Conservation (phyloP, 1,284 basidiomycete species). For the Apiotrichum montevideense region DNA sequence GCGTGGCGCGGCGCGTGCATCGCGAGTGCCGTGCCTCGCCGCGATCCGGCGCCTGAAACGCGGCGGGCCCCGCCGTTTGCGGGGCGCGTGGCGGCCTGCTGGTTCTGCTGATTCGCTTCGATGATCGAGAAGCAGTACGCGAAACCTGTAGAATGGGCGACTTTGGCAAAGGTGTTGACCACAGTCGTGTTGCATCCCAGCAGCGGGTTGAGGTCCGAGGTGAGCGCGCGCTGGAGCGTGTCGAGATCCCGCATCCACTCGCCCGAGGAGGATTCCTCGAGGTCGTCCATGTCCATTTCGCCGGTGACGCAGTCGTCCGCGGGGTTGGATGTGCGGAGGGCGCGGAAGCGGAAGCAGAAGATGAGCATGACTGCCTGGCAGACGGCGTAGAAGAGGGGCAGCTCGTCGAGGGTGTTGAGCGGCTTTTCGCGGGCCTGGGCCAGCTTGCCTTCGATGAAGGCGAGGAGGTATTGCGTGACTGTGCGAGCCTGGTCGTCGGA, state of each 20-base stretch:
- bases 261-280: slow-evolving; percentile 53
- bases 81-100: neutral
- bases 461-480: slow-evolving; percentile 76
- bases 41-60: neutral
- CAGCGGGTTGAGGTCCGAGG: slow-evolving; percentile 80
- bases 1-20: slow-evolving; percentile 29
- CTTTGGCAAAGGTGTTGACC: slow-evolving; percentile 87
- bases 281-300: slow-evolving; percentile 48
- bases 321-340: slow-evolving; percentile 17
- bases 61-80: too few relatives aligned
- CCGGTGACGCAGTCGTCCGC: slow-evolving; percentile 50
- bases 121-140: slow-evolving; percentile 93
- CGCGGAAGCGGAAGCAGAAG: slow-evolving; percentile 94
- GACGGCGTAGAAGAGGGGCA: slow-evolving; percentile 80
- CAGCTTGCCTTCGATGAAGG: slow-evolving; percentile 70
- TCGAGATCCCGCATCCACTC: slow-evolving; percentile 78
- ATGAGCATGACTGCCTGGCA: slow-evolving; percentile 91
- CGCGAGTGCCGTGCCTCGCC: neutral
- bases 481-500: slow-evolving; percentile 67
- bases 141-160: slow-evolving; percentile 86
- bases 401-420: slow-evolving; percentile 49
- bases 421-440: slow-evolving; percentile 58
- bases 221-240: slow-evolving; percentile 73
- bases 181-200: slow-evolving; percentile 86
- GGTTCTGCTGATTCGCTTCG: slow-evolving; percentile 59